A percentile compares a stretch with the other conserved stretches of the same genome.
These are phyloP conservation scores for Cyberlindnera americana DNA, from an alignment of 805 yeast species.

Conservation along the genomic window DNA sequence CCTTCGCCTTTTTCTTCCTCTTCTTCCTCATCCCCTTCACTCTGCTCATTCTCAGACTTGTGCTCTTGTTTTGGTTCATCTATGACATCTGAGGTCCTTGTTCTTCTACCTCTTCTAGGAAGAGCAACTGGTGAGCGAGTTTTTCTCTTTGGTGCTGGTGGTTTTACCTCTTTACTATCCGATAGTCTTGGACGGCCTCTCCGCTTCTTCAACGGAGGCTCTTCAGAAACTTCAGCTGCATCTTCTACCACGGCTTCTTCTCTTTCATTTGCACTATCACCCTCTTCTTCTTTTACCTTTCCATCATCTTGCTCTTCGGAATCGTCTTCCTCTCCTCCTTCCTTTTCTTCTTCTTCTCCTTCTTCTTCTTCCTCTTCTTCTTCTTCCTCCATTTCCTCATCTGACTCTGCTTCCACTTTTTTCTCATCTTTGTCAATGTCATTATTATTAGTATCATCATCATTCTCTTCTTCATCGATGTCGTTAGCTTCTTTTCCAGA, in stretches of 20 bases:
- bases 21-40: conserved; percentile 3
- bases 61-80: too few relatives aligned
- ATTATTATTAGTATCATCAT: conserved; percentile 9
- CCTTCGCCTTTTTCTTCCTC: conserved; percentile 5
- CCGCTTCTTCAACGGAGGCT: too few relatives aligned
- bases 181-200: too few relatives aligned
- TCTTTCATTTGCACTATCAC: too few relatives aligned
- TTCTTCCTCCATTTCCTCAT: conserved; percentile 13
- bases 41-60: too few relatives aligned
- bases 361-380: conserved; percentile 3
- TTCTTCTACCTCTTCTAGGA: too few relatives aligned
- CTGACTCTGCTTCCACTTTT: conserved; percentile 5
- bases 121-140: too few relatives aligned
- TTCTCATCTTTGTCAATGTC: conserved; percentile 12
- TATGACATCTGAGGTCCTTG: too few relatives aligned
- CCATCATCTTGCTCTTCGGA: conserved; percentile 15
- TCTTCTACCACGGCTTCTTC: too few relatives aligned
- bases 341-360: conserved; percentile 9
- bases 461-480: conserved; percentile 2
- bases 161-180: too few relatives aligned
- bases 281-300: conserved; percentile 14
- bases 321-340: conserved; percentile 17
- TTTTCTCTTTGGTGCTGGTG: too few relatives aligned
- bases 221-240: too few relatives aligned
- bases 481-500: neutral